Percentiles rank a stretch among this genome's conserved stretches.
Evolutionary conservation across 1,284 basidiomycete genomes (phyloP).

Genomic region (Microbotryum intermedium): DNA sequence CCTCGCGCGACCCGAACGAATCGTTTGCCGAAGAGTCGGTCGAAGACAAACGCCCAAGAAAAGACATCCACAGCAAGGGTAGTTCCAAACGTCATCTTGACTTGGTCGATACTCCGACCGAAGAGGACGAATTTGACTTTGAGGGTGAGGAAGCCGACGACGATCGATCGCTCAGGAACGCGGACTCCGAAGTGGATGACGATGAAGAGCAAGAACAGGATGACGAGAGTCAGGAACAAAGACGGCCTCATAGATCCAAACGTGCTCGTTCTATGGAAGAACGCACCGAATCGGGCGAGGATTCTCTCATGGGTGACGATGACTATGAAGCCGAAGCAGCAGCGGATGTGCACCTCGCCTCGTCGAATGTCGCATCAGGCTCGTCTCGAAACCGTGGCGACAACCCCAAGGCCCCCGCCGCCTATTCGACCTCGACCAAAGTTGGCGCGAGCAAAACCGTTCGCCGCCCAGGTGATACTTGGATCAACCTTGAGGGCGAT

Average conservation of each 20-base stretch:
- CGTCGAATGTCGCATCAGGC: neutral
- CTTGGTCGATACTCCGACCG: neutral
- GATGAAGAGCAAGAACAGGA: neutral
- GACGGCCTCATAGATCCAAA: neutral
- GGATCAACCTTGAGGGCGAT: conserved; percentile 27
- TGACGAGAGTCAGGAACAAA: neutral
- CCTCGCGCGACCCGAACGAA: neutral
- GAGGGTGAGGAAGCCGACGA: neutral
- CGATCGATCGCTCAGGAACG: conserved; percentile 2
- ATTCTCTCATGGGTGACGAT: conserved; percentile 25
- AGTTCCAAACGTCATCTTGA: conserved; percentile 14
- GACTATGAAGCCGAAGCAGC: conserved; percentile 3
- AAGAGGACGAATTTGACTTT: neutral
- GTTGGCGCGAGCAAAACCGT: neutral
- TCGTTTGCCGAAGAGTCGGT: no score
- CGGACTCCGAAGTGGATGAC: conserved; percentile 16
- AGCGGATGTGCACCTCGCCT: conserved; percentile 1
- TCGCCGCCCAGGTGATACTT: conserved; percentile 16
- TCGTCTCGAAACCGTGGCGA: neutral
- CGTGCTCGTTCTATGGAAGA: conserved; percentile 9
- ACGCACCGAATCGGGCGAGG: conserved; percentile 8
- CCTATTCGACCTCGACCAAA: neutral
- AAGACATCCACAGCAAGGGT: neutral
- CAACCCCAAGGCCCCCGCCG: neutral
- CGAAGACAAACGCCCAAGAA: conserved; percentile 7